phyloP scores from a whole-genome alignment of 2,329 filamentous ascomycete species.

The Rhynchosporium secalis region DNA sequence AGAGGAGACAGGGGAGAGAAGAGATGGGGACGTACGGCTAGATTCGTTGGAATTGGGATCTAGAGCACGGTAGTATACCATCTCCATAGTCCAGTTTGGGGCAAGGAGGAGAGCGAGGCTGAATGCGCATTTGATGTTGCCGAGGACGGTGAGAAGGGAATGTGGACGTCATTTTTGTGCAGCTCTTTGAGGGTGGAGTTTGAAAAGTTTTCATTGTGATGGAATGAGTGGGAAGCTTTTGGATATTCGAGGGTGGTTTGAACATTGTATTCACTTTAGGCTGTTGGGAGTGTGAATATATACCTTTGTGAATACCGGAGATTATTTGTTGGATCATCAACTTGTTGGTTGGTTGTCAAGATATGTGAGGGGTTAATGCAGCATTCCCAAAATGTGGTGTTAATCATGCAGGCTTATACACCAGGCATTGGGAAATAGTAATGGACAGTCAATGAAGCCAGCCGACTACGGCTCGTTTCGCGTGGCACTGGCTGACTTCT shows the following conservation, averaged over 20 bases:
- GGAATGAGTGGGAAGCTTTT: not conserved
- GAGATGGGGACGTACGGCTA: not conserved
- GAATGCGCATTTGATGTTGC: conserved; percentile 1
- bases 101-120: not conserved
- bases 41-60: not conserved
- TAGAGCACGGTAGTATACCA: not conserved
- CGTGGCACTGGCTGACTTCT: not conserved
- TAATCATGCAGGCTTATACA: too few relatives aligned
- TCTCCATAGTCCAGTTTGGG: not conserved
- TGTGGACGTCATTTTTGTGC: not conserved
- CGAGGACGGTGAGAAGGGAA: conserved; percentile 16
- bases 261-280: not conserved
- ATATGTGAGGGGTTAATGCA: too few relatives aligned
- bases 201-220: not conserved
- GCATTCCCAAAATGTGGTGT: too few relatives aligned
- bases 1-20: not conserved
- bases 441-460: too few relatives aligned
- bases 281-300: too few relatives aligned
- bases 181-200: not conserved
- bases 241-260: not conserved
- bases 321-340: too few relatives aligned
- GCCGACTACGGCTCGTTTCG: not conserved
- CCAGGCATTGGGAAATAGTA: too few relatives aligned
- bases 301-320: too few relatives aligned
- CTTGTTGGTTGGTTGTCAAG: too few relatives aligned